Evolutionary conservation across 352 stramenopile species (phyloP), one percentile per base, ranked within the genome.

Genomic region (Phytopythium sindhum): DNA sequence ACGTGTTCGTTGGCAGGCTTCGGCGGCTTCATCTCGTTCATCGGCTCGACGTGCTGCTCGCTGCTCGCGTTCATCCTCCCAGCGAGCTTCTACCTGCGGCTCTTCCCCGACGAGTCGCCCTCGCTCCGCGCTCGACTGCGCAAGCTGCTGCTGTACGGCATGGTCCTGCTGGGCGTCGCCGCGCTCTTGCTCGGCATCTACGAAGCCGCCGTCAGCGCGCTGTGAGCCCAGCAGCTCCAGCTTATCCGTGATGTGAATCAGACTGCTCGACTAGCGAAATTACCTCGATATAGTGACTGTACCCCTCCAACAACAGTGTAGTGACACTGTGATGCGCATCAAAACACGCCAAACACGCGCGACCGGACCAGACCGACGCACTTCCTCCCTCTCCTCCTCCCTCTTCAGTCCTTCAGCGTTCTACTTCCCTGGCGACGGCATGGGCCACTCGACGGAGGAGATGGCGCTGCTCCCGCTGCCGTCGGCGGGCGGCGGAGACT

Each of bases 1-100:
- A 29, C 37, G 23, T 50, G 23, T 55, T 15, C 28, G 2, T 12
- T 65, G 54, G 58, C 57, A 90, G 88, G 95, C 71, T 98, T 98
- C 78, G 92, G 92, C 63, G 76, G 79, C 35, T 98, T 97, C 78
- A 90, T 97, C 53, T 86, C 80, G 57, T 86, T 98, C 56, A 95
- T 98, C 42, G 92, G 90, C 17, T 89, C 86, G 12, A 96, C 85
- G 37, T 97, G 94, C 65, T 98, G 92, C 64, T 91, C 86, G 3
- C 59, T 97, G 31, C 67, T 98, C 6, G 92, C 86, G 33, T 97
- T 97, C 66, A 89, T 97, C 56, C 70, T 98, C 26, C 90, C 90
- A 4, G 80, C 77, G 48, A 86, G 84, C 37, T 97, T 97, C 76
- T 84, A 97, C 69, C 51, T 96, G 29, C 58, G 76, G 24, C 74